These are phyloP conservation scores for Stenocarpella maydis DNA, from an alignment of 2,329 filamentous ascomycete species.

Conservation along the genomic window DNA sequence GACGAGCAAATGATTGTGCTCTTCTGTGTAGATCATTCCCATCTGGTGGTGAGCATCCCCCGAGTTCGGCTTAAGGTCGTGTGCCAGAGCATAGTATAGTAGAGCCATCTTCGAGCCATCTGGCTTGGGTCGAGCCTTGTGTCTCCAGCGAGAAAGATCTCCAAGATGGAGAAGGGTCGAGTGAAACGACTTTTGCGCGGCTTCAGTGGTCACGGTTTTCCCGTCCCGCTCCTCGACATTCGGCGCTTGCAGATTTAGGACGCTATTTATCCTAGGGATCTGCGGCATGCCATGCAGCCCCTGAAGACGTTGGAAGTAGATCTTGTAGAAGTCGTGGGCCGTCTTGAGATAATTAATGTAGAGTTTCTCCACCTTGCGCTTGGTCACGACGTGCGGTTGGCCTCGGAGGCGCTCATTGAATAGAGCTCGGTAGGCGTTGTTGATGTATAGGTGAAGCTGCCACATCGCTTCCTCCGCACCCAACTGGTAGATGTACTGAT, in stretches of 20 bases:
- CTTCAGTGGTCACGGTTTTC: slow-evolving; percentile 60
- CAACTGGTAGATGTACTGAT: slow-evolving; percentile 60
- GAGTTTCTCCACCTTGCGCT: slow-evolving; percentile 80
- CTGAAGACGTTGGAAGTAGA: slow-evolving; percentile 81
- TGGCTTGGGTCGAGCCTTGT: slow-evolving; percentile 75
- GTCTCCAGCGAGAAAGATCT: slow-evolving; percentile 87
- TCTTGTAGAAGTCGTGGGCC: slow-evolving; percentile 87
- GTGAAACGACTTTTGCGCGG: slow-evolving; percentile 78
- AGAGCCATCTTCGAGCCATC: slow-evolving; percentile 82
- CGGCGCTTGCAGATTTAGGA: slow-evolving; percentile 53
- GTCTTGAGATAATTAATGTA: slow-evolving; percentile 88
- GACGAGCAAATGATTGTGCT: slow-evolving; percentile 81
- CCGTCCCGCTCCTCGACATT: slow-evolving; percentile 54
- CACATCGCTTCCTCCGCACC: slow-evolving; percentile 78
- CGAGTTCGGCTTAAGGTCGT: slow-evolving; percentile 78
- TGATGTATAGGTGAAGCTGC: slow-evolving; percentile 80
- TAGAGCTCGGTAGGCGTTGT: slow-evolving; percentile 77
- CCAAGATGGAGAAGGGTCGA: slow-evolving; percentile 85
- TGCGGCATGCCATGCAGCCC: slow-evolving; percentile 63
- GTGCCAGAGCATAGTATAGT: slow-evolving; percentile 85
- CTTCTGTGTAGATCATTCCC: slow-evolving; percentile 82
- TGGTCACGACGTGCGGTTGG: slow-evolving; percentile 64
- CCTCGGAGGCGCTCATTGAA: slow-evolving; percentile 62
- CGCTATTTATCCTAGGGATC: slow-evolving; percentile 50
- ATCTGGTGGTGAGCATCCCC: slow-evolving; percentile 90